Evolutionary conservation across 306 rosid species (phyloP), one percentile per base, ranked within the genome.

Genomic region (Fragaria vesca): DNA sequence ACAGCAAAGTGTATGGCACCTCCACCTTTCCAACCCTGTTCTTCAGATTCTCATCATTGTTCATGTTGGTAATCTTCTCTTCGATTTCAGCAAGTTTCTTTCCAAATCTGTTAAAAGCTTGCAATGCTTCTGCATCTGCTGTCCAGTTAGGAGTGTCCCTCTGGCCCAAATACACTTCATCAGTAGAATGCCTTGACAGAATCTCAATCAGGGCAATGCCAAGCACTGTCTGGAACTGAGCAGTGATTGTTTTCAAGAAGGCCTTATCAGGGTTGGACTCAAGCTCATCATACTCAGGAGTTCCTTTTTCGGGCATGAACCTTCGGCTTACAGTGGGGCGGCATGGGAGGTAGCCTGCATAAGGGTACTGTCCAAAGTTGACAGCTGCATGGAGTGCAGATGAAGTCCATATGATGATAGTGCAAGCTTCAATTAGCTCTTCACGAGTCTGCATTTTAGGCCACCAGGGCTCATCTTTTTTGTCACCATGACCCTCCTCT

Each of bases 311-410:
- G 0, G 95, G 95, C 91, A 92, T 92, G 77, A 82, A 80, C 38
- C 66, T 17, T 12, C 91, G 71, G 48, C 91, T 92, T 0, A 84
- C 34, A 1, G 97, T 90, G 20, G 93, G 93, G 7, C 97, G 87
- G 79, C 89, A 88, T 18, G 92, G 83, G 47, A 88, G 88, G 46
- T 82, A 88, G 1, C 95, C 97, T 46, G 94, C 94, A 69, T 88
- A 89, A 5, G 94, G 91, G 48, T 88, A 90, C 30, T 90, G 90
- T 40, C 94, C 92, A 24, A 88, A 90, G 81, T 90, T 86, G 36
- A 88, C 89, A 8, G 96, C 93, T 54, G 93, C 91, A 68, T 89
- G 93, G 66, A 91, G 90, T 8, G 96, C 96, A 5, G 93, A 92
- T 70, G 91, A 85, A 12, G 86, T 89, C 96, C 93, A 91, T 81